Percentiles rank a stretch among this genome's conserved stretches.
These are phyloP conservation scores for Tulasnella sp. DNA, from an alignment of 768 basidiomycete genomes.

Conservation along the genomic window DNA sequence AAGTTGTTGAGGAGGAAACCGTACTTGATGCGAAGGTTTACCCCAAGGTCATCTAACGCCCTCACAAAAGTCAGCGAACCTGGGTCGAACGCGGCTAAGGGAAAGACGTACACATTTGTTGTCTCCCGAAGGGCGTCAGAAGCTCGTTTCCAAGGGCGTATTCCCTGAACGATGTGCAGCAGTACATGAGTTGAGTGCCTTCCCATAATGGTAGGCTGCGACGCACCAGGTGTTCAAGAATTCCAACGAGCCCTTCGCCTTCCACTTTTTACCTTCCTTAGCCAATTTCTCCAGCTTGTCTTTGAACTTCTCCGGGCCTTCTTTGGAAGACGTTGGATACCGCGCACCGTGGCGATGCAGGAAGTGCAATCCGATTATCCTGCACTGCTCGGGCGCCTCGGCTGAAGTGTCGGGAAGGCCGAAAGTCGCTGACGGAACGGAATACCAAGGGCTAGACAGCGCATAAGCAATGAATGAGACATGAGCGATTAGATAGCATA, in stretches of 20 bases:
- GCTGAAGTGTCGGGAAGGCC: slow-evolving; percentile 59
- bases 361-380: slow-evolving; percentile 62
- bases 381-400: slow-evolving; percentile 56
- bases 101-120: slow-evolving; percentile 22
- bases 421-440: slow-evolving; percentile 50
- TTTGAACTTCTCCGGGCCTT: slow-evolving; percentile 14
- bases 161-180: slow-evolving; percentile 39
- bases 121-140: slow-evolving; percentile 28
- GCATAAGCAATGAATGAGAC: neutral
- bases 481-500: neutral
- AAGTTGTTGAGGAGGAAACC: slow-evolving; percentile 49
- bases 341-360: slow-evolving; percentile 76
- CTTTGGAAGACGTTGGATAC: slow-evolving; percentile 28
- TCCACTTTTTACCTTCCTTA: slow-evolving; percentile 9
- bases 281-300: neutral
- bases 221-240: slow-evolving; percentile 29
- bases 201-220: slow-evolving; percentile 35
- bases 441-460: slow-evolving; percentile 55
- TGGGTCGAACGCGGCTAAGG: neutral
- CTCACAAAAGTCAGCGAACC: neutral
- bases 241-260: slow-evolving; percentile 22
- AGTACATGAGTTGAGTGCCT: slow-evolving; percentile 31
- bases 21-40: slow-evolving; percentile 41
- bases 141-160: slow-evolving; percentile 81
- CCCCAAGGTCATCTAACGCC: slow-evolving; percentile 26